Base-by-base conservation (phyloP, 164 flowering plant genomes). In the Santalum album region DNA sequence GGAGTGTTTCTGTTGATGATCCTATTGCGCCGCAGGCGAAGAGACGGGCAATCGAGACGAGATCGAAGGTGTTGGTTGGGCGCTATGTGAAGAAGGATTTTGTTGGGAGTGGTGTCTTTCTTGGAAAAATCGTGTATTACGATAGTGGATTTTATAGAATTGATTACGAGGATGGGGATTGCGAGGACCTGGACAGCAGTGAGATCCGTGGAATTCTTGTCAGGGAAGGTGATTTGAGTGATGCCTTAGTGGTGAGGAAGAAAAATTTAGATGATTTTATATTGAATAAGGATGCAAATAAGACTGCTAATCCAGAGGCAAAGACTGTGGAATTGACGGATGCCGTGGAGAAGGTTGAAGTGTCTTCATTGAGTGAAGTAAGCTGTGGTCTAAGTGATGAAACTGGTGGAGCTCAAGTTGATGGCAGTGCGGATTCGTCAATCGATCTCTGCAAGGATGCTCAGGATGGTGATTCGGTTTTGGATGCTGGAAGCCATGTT, bases 121-220 rank as follows among this genome's bases (percentile, higher is more conserved):
- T 87, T 5, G 99, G 99, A 60, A 94, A 84, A 58, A 66, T 94
- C 38, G 74, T 81, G 29, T 68, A 64, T 18, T 87, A 77, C 51
- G 74, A 63, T 19, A 61, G 60, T 1, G 98, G 92, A 5, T 72
- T 87, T 68, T 94, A 90, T 59, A 79, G 85, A 62, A 76, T 94
- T 27, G 74, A 70, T 48, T 94, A 90, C 53, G 99, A 94, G 69
- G 96, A 94, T 63, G 99, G 95, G 6, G 97, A 90, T 72, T 75
- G 54, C 25, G 99, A 94, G 77, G 97, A 89, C 63, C 55, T 94
- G 55, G 92, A 87, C 6, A 78, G 79, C 12, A 27, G 72, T 1
- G 97, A 94, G 69, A 65, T 82, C 12, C 66, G 76, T 1, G 62
- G 15, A 25, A 29, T 75, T 56, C 45, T 82, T 22, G 45, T 87